Percentiles rank a stretch among this genome's conserved stretches.
Evolutionary conservation across 192 early-diverging fungal species (phyloP).

Genomic region (Dimargaris xerosporica): DNA sequence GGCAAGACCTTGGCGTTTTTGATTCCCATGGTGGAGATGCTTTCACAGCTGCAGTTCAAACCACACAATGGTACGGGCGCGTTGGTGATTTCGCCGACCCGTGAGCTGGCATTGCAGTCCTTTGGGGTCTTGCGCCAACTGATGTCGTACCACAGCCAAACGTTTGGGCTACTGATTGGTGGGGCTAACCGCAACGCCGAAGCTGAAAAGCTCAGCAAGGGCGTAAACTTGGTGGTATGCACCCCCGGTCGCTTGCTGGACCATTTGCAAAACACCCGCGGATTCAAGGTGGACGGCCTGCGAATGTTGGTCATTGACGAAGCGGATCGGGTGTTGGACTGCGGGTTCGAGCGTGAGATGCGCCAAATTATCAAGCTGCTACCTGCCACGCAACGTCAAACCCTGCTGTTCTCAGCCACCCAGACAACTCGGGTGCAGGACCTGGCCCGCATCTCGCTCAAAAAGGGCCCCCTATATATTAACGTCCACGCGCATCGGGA

Average conservation of each 20-base stretch:
- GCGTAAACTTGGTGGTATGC: slow-evolving; percentile 90
- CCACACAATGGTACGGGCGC: slow-evolving; percentile 93
- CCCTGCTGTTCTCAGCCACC: slow-evolving; percentile 98
- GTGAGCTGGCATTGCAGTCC: slow-evolving; percentile 97
- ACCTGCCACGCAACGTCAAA: slow-evolving; percentile 74
- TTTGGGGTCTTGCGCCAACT: slow-evolving; percentile 96
- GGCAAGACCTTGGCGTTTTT: slow-evolving; percentile 96
- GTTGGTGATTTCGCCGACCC: slow-evolving; percentile 91
- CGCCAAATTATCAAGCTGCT: slow-evolving; percentile 90
- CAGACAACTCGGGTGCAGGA: slow-evolving; percentile 98
- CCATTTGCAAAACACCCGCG: slow-evolving; percentile 96
- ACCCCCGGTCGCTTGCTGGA: slow-evolving; percentile 95
- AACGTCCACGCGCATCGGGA: slow-evolving; percentile 98
- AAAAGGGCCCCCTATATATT: slow-evolving; percentile 93
- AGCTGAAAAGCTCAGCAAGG: slow-evolving; percentile 87
- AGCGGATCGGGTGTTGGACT: slow-evolving; percentile 95
- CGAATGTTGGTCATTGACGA: slow-evolving; percentile 92
- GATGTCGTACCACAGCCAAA: slow-evolving; percentile 86
- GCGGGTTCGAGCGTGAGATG: slow-evolving; percentile 99
- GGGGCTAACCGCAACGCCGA: slow-evolving; percentile 94
- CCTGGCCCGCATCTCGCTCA: slow-evolving; percentile 93
- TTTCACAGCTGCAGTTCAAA: slow-evolving; percentile 87
- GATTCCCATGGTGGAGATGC: slow-evolving; percentile 83
- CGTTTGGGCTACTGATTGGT: slow-evolving; percentile 97
- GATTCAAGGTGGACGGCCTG: slow-evolving; percentile 87